Percentiles rank a stretch among this genome's conserved stretches.
Evolutionary conservation across 2,329 filamentous ascomycete species (phyloP).

Genomic region (Ascomycota sp.): DNA sequence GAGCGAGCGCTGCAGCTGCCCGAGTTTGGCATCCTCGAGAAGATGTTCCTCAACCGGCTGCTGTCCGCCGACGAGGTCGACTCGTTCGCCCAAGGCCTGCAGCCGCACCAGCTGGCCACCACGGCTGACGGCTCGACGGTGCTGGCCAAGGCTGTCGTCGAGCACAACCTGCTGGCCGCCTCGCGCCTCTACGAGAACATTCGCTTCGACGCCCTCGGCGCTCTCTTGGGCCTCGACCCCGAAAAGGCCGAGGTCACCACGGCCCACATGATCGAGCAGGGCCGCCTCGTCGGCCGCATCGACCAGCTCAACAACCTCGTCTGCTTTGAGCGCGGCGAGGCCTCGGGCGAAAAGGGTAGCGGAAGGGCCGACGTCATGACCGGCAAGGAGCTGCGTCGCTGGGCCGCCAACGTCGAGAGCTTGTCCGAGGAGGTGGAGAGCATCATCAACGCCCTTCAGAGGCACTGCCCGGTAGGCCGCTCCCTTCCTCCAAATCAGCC

Average conservation of each 20-base stretch:
- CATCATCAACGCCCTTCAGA: constrained; percentile 62
- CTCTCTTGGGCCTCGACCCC: constrained; percentile 55
- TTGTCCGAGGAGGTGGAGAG: constrained; percentile 80
- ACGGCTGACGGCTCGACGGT: constrained; percentile 86
- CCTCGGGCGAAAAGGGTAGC: constrained; percentile 46
- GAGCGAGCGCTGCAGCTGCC: constrained; percentile 56
- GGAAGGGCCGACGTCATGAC: constrained; percentile 41
- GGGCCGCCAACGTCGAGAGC: constrained; percentile 76
- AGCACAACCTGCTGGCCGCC: constrained; percentile 82
- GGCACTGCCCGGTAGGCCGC: constrained; percentile 54
- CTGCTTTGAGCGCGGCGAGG: constrained; percentile 62
- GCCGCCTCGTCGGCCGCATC: constrained; percentile 67
- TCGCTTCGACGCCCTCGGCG: constrained; percentile 51
- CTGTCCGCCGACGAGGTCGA: constrained; percentile 65
- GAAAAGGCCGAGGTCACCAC: constrained; percentile 81
- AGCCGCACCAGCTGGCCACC: constrained; percentile 74
- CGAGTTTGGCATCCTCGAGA: constrained; percentile 80
- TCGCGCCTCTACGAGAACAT: constrained; percentile 68
- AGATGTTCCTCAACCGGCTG: constrained; percentile 87
- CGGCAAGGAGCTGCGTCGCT: constrained; percentile 56
- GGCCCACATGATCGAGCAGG: constrained; percentile 89
- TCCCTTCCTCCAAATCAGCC: too few relatives aligned
- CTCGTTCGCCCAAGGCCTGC: constrained; percentile 61
- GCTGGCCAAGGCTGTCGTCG: constrained; percentile 77
- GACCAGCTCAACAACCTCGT: constrained; percentile 84